Evolutionary conservation across 441 rosid genomes (phyloP).

Genomic region (Populus trichocarpa): DNA sequence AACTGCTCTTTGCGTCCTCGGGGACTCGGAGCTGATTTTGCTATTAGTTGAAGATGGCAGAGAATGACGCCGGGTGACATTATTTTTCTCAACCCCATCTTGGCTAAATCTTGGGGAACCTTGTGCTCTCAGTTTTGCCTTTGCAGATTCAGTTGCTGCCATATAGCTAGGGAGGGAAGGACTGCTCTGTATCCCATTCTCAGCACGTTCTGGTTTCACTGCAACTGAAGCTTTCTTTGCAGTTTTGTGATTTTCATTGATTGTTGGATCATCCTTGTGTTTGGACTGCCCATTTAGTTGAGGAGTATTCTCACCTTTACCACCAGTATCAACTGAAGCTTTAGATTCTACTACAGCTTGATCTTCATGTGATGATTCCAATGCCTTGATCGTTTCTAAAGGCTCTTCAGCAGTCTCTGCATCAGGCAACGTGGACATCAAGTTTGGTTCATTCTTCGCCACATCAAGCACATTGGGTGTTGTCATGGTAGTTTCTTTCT

Average conservation of each 20-base stretch:
- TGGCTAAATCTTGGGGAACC: constrained; percentile 70
- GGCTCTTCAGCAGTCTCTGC: constrained; percentile 36
- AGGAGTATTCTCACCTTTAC: constrained; percentile 39
- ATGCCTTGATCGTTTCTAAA: constrained; percentile 34
- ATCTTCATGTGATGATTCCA: constrained; percentile 32
- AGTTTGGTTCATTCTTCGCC: constrained; percentile 31
- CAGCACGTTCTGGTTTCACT: constrained; percentile 57
- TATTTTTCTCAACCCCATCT: constrained; percentile 62
- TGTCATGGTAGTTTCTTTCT: constrained; percentile 21
- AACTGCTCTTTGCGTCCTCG: constrained; percentile 63
- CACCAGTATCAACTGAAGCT: constrained; percentile 32
- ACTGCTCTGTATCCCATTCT: constrained; percentile 63
- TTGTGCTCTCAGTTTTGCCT: constrained; percentile 85
- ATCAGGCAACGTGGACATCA: constrained; percentile 29
- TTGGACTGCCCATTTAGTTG: constrained; percentile 39
- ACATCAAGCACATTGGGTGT: constrained; percentile 14
- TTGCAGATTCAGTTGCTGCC: constrained; percentile 93
- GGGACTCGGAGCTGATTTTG: constrained; percentile 73
- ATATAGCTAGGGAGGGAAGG: constrained; percentile 89
- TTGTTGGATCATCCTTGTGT: constrained; percentile 41
- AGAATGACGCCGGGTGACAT: constrained; percentile 63
- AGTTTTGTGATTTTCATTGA: constrained; percentile 50
- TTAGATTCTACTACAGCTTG: constrained; percentile 34
- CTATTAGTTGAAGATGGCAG: constrained; percentile 63
- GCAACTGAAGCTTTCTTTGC: constrained; percentile 45